A percentile compares a stretch with the other conserved stretches of the same genome.
phyloP scores from a whole-genome alignment of 1,284 basidiomycete genomes.

The Melanopsichium pennsylvanicum region DNA sequence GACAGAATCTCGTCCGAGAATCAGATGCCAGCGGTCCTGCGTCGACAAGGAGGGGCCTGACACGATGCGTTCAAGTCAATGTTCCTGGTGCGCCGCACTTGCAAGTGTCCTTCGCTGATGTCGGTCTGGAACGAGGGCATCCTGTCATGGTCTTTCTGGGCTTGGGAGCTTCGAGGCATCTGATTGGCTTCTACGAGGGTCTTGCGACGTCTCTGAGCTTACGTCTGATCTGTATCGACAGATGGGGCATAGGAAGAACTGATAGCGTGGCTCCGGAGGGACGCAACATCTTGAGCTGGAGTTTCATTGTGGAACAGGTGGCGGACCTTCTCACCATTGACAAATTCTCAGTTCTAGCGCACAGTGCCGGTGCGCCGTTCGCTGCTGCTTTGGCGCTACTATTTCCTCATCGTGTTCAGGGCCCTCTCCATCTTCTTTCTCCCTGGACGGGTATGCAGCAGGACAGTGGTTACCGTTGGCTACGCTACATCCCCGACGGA shows the following conservation, averaged over 20 bases:
- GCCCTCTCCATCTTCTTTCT: slow-evolving; percentile 86
- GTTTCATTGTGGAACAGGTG: slow-evolving; percentile 85
- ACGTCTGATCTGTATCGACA: slow-evolving; percentile 90
- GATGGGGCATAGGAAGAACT: slow-evolving; percentile 91
- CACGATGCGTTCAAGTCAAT: slow-evolving; percentile 79
- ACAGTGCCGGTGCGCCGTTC: slow-evolving; percentile 96
- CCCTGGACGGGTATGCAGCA: slow-evolving; percentile 91
- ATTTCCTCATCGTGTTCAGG: slow-evolving; percentile 77
- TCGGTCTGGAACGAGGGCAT: slow-evolving; percentile 81
- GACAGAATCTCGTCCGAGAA: neutral
- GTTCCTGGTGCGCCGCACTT: slow-evolving; percentile 78
- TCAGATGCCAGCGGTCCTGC: neutral
- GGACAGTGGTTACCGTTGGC: slow-evolving; percentile 91
- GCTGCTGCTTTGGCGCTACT: slow-evolving; percentile 85
- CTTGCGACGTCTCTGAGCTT: slow-evolving; percentile 87
- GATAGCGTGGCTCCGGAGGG: slow-evolving; percentile 75
- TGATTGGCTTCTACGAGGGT: slow-evolving; percentile 94
- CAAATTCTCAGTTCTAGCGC: slow-evolving; percentile 88
- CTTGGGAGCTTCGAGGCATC: slow-evolving; percentile 88
- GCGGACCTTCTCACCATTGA: slow-evolving; percentile 80
- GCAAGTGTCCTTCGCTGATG: slow-evolving; percentile 89
- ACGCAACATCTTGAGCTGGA: slow-evolving; percentile 87
- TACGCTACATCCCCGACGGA: slow-evolving; percentile 92
- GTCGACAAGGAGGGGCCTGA: slow-evolving; percentile 82
- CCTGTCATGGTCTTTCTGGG: slow-evolving; percentile 92